Evolutionary conservation across 2,329 filamentous ascomycete species (phyloP).

Genomic region (Blumeriella jaapii): DNA sequence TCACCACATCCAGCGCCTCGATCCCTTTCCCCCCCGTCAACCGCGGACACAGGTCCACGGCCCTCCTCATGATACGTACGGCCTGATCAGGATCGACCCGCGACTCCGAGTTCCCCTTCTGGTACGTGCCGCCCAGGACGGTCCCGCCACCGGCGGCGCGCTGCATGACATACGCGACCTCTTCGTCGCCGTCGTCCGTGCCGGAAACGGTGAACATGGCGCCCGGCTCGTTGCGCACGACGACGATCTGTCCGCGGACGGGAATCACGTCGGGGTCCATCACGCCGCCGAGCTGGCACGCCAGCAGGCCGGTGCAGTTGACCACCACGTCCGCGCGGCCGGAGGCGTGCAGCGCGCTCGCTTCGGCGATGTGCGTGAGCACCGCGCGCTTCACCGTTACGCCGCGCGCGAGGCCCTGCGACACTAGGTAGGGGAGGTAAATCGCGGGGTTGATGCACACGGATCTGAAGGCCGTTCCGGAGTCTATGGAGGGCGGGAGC

Average conservation of each 20-base stretch:
- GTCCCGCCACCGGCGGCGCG: slow-evolving; percentile 55
- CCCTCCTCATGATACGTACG: slow-evolving; percentile 54
- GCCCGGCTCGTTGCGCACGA: slow-evolving; percentile 53
- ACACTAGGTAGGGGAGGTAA: slow-evolving; percentile 77
- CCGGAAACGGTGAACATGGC: slow-evolving; percentile 49
- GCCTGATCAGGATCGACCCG: slow-evolving; percentile 52
- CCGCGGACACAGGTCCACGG: slow-evolving; percentile 42
- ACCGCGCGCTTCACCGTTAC: slow-evolving; percentile 53
- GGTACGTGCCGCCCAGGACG: slow-evolving; percentile 55
- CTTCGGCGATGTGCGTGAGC: slow-evolving; percentile 63
- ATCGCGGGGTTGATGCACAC: slow-evolving; percentile 86
- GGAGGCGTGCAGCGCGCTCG: slow-evolving; percentile 45
- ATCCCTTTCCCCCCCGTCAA: slow-evolving; percentile 46
- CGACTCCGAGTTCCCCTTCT: slow-evolving; percentile 52
- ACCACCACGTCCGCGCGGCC: slow-evolving; percentile 58
- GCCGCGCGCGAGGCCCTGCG: slow-evolving; percentile 65
- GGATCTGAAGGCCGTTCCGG: slow-evolving; percentile 65
- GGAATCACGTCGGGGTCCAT: slow-evolving; percentile 63
- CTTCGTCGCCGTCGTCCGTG: slow-evolving; percentile 52
- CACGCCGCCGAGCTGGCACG: slow-evolving; percentile 69
- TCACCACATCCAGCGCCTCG: slow-evolving; percentile 50
- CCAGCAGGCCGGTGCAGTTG: slow-evolving; percentile 75
- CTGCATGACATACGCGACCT: slow-evolving; percentile 57
- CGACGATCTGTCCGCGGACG: slow-evolving; percentile 64
- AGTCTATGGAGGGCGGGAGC: slow-evolving; percentile 54